These are phyloP conservation scores for Colletotrichum tropicicola DNA, from an alignment of 2,329 filamentous ascomycete species.

Conservation along the genomic window DNA sequence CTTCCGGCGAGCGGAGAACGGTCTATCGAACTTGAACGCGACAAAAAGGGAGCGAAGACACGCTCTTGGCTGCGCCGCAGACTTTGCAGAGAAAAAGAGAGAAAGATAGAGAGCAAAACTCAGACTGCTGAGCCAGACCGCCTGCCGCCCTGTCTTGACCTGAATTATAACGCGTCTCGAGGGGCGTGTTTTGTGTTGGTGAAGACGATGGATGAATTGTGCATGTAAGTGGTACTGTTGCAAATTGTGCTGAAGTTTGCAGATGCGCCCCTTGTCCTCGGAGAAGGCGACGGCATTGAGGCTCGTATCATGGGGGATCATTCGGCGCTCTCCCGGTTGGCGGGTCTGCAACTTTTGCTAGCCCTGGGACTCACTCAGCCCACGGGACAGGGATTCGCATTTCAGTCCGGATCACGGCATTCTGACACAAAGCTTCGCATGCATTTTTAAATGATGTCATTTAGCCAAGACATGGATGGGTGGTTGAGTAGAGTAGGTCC, in stretches of 20 bases:
- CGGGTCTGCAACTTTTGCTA: background rate
- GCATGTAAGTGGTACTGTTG: background rate
- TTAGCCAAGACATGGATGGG: background rate
- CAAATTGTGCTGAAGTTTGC: background rate
- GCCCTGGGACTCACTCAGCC: background rate
- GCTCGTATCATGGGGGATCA: background rate
- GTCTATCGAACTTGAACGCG: background rate
- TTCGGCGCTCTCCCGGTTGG: no score
- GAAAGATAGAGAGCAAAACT: no score
- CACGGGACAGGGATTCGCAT: background rate
- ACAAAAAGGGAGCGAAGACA: constrained; percentile 2
- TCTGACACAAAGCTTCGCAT: background rate
- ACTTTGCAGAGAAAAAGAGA: background rate
- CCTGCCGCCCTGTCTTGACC: background rate
- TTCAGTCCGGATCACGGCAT: background rate
- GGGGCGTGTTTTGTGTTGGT: no score
- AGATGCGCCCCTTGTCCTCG: background rate
- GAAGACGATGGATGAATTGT: background rate
- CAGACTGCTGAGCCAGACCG: background rate
- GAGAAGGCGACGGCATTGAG: background rate
- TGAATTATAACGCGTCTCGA: background rate
- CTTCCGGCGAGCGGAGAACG: background rate
- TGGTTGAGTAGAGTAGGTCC: no score
- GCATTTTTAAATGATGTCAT: background rate
- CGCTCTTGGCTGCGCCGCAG: background rate